These are phyloP conservation scores for Setaria viridis DNA, from an alignment of 202 grass and related monocot genomes.

Conservation along the genomic window DNA sequence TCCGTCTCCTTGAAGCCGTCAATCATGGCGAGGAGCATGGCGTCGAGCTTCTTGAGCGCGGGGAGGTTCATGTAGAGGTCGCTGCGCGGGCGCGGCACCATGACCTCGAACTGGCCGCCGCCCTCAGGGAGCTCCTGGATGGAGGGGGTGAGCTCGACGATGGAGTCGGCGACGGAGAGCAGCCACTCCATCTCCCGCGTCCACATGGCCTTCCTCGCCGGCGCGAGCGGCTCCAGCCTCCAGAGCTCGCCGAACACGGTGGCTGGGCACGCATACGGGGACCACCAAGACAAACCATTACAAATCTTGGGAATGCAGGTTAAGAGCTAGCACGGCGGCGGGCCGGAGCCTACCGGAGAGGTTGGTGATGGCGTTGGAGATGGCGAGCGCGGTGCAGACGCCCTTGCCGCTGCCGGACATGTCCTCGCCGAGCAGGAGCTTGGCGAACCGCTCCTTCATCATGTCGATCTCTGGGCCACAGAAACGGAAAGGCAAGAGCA, in stretches of 20 bases:
- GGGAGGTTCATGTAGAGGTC: conserved; percentile 99
- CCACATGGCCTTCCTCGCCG: conserved; percentile 95
- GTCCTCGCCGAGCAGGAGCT: conserved; percentile 98
- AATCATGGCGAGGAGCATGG: conserved; percentile 88
- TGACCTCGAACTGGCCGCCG: conserved; percentile 90
- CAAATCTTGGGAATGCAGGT: conserved; percentile 48
- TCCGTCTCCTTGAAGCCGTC: conserved; percentile 89
- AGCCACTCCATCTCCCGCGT: conserved; percentile 96
- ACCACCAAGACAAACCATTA: not conserved
- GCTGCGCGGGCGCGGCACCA: conserved; percentile 82
- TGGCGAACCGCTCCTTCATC: conserved; percentile 99
- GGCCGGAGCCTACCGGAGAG: conserved; percentile 66
- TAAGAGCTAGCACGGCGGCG: not conserved
- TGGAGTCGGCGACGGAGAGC: conserved; percentile 86
- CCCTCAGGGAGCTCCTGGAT: conserved; percentile 92
- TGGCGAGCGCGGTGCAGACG: conserved; percentile 95
- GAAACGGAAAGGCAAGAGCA: not conserved
- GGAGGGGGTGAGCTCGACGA: conserved; percentile 92
- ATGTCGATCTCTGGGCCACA: conserved; percentile 82
- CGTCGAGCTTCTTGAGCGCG: conserved; percentile 93
- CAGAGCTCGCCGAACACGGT: conserved; percentile 99
- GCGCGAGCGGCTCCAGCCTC: conserved; percentile 90
- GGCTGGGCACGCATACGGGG: conserved; percentile 48
- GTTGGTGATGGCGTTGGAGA: conserved; percentile 98
- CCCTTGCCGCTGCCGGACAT: conserved; percentile 99